phyloP scores from a whole-genome alignment of 306 rosid genomes.

The Begonia peltatifolia region DNA sequence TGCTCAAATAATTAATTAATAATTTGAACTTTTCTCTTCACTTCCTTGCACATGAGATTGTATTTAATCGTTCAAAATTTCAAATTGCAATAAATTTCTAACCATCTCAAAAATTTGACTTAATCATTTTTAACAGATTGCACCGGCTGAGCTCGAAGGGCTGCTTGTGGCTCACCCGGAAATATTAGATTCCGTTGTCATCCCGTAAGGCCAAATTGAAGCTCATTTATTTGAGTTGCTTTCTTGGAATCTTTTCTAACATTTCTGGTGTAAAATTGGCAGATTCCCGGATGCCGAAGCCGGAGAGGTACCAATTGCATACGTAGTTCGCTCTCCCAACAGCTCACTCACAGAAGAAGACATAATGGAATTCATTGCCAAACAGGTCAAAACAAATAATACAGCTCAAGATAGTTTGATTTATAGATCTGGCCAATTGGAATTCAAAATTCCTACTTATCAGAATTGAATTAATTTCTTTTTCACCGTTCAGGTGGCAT shows the following conservation, averaged over 20 bases:
- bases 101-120: no score
- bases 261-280: background rate
- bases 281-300: conserved; percentile 91
- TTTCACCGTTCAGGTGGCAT: conserved; percentile 45
- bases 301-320: conserved; percentile 85
- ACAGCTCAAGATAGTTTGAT: background rate
- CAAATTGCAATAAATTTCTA: no score
- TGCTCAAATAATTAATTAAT: no score
- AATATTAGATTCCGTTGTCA: conserved; percentile 85
- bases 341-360: conserved; percentile 73
- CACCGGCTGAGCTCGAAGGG: conserved; percentile 96
- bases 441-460: no score
- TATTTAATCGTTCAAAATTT: no score
- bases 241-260: no score
- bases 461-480: background rate
- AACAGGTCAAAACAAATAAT: conserved; percentile 32
- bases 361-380: conserved; percentile 41
- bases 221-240: no score
- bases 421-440: no score
- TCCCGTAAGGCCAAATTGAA: conserved; percentile 46
- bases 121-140: conserved; percentile 55
- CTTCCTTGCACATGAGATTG: no score
- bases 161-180: conserved; percentile 85
- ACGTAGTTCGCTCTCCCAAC: conserved; percentile 52
- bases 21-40: no score